Evolutionary conservation across 257 asterid genomes (phyloP).

Genomic region (Lithospermum erythrorhizon): DNA sequence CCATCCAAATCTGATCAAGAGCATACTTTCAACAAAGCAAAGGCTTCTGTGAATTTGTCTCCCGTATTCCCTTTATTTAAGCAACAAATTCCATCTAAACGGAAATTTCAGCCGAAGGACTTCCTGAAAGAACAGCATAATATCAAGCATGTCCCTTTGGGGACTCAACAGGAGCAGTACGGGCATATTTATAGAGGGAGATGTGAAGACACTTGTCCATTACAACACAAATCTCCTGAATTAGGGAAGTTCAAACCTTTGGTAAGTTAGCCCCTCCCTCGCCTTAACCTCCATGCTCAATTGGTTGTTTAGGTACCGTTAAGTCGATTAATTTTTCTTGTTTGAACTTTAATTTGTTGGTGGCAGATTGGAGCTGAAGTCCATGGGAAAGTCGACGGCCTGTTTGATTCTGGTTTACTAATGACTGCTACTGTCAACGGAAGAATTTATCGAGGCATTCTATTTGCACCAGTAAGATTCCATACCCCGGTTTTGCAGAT

Average conservation of each 20-base stretch:
- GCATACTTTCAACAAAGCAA: conserved; percentile 23
- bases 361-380: conserved; percentile 81
- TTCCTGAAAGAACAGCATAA: neutral
- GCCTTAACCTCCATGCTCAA: no score
- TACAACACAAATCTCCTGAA: conserved; percentile 20
- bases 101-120: conserved; percentile 14
- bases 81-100: conserved; percentile 21
- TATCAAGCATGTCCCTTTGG: conserved; percentile 14
- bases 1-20: conserved; percentile 62
- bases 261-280: conserved; percentile 20
- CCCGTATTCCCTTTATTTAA: conserved; percentile 33
- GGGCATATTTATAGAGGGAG: conserved; percentile 16
- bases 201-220: conserved; percentile 19
- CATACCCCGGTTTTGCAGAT: neutral
- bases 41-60: conserved; percentile 20
- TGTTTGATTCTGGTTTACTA: conserved; percentile 85
- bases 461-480: conserved; percentile 68
- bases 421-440: conserved; percentile 90
- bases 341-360: neutral
- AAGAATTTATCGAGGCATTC: conserved; percentile 63
- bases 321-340: neutral
- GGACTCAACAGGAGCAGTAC: conserved; percentile 23
- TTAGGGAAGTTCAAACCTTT: conserved; percentile 30
- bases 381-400: conserved; percentile 77
- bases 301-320: no score